A percentile compares a stretch with the other conserved stretches of the same genome.
Evolutionary conservation across 345 rosid species (phyloP).

Genomic region (Geranium brycei): DNA sequence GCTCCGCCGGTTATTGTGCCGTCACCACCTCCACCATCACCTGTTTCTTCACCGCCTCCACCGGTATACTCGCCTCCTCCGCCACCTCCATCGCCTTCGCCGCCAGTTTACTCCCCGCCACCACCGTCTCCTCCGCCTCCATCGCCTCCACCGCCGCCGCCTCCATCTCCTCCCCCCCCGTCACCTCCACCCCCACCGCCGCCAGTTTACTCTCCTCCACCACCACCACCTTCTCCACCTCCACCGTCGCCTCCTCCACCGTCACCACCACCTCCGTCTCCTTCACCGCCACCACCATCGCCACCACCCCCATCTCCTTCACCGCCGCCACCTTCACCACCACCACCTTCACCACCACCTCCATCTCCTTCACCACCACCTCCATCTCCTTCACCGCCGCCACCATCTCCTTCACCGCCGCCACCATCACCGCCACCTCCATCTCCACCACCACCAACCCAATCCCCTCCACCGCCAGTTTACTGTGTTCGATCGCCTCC

Average conservation of each 20-base stretch:
- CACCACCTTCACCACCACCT: slow-evolving; percentile 6
- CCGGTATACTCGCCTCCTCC: slow-evolving; percentile 13
- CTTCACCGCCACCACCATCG: slow-evolving; percentile 1
- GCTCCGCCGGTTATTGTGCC: slow-evolving; percentile 7
- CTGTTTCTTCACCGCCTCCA: slow-evolving; percentile 9
- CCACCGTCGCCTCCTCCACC: slow-evolving; percentile 7
- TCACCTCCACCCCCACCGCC: slow-evolving; percentile 35
- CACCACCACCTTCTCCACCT: slow-evolving; percentile 25
- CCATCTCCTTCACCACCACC: slow-evolving; percentile 12
- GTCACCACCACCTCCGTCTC: slow-evolving; percentile 22
- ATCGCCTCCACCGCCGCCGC: slow-evolving; percentile 14
- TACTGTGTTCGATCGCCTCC: slow-evolving; percentile 10
- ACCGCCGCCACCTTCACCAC: slow-evolving; percentile 9
- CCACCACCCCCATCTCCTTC: slow-evolving; percentile 5
- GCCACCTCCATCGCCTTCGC: slow-evolving; percentile 14
- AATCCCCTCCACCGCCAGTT: slow-evolving; percentile 3
- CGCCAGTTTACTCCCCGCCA: slow-evolving; percentile 18
- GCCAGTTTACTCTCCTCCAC: slow-evolving; percentile 30
- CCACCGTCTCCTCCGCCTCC: slow-evolving; percentile 13
- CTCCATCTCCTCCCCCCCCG: slow-evolving; percentile 12
- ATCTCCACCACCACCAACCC: slow-evolving; percentile 10
- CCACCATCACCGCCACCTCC: slow-evolving; percentile 5
- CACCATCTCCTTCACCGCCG: slow-evolving; percentile 10
- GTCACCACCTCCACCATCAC: slow-evolving; percentile 8
- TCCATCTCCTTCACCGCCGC: slow-evolving; percentile 6